Percentiles rank a stretch among this genome's conserved stretches.
Conservation (phyloP, 2,329 filamentous ascomycete genomes). For the Colletotrichum sp. region DNA sequence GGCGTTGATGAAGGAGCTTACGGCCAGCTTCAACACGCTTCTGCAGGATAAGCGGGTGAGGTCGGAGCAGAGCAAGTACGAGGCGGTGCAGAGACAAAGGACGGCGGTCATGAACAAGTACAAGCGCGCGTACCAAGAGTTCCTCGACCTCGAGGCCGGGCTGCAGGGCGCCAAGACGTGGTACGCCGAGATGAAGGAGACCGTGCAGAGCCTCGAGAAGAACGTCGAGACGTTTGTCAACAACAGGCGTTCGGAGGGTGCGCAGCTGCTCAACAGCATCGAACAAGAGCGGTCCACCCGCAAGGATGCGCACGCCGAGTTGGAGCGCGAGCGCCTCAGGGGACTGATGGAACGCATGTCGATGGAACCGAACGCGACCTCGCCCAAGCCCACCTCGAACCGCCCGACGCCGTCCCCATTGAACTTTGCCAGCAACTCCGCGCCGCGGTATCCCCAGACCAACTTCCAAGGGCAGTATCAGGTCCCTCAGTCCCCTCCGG, state of each 20-base stretch:
- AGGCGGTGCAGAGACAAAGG: slow-evolving; percentile 82
- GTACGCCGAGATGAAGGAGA: slow-evolving; percentile 96
- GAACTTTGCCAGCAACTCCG: slow-evolving; percentile 33
- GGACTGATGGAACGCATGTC: slow-evolving; percentile 96
- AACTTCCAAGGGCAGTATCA: slow-evolving; percentile 65
- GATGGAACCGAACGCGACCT: slow-evolving; percentile 66
- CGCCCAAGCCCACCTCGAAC: slow-evolving; percentile 39
- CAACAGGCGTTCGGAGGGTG: slow-evolving; percentile 89
- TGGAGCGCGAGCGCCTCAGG: slow-evolving; percentile 84
- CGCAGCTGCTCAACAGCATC: slow-evolving; percentile 86
- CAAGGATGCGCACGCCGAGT: slow-evolving; percentile 70
- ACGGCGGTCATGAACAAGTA: slow-evolving; percentile 84
- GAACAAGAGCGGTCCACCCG: slow-evolving; percentile 75
- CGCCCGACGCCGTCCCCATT: slow-evolving; percentile 38
- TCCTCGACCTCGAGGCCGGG: slow-evolving; percentile 86
- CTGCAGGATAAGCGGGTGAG: slow-evolving; percentile 93
- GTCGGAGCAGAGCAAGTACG: slow-evolving; percentile 94
- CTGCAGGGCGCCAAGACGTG: slow-evolving; percentile 88
- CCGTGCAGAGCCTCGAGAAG: slow-evolving; percentile 88
- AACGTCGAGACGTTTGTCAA: slow-evolving; percentile 98
- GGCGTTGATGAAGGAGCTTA: slow-evolving; percentile 93
- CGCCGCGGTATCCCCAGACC: slow-evolving; percentile 57
- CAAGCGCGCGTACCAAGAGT: slow-evolving; percentile 90
- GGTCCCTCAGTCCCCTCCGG: slow-evolving; percentile 60
- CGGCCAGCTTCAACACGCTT: slow-evolving; percentile 82